Percentiles rank a stretch among this genome's conserved stretches.
Conservation (phyloP, 345 rosid genomes). For the Pelargonium nanum region DNA sequence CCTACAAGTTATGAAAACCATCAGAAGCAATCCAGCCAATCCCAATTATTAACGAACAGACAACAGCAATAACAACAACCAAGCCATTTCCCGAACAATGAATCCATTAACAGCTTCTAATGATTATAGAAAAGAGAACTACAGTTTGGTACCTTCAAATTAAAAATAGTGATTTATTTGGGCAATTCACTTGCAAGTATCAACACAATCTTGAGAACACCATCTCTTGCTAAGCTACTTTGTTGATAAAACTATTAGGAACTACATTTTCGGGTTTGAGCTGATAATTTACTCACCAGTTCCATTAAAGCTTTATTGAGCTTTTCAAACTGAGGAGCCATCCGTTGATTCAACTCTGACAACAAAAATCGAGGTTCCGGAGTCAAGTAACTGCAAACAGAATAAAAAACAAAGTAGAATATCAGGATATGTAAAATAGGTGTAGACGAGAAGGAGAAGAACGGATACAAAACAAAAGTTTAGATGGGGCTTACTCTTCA, state of each 20-base stretch:
- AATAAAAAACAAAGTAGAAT: slow-evolving; percentile 3
- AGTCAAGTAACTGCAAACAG: slow-evolving; percentile 52
- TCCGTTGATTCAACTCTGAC: slow-evolving; percentile 59
- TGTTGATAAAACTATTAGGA: too few relatives aligned
- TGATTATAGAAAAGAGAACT: too few relatives aligned
- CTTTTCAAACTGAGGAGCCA: slow-evolving; percentile 76
- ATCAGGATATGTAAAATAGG: slow-evolving; percentile 4
- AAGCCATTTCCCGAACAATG: not conserved
- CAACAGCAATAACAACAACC: too few relatives aligned
- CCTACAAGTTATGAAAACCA: slow-evolving; percentile 26
- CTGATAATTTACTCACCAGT: slow-evolving; percentile 33
- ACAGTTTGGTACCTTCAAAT: too few relatives aligned
- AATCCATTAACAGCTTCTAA: not conserved
- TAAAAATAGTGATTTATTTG: too few relatives aligned
- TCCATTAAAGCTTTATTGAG: slow-evolving; percentile 74
- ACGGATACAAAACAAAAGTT: not conserved
- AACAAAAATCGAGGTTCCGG: slow-evolving; percentile 63
- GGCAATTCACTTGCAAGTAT: too few relatives aligned
- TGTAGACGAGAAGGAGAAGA: not conserved
- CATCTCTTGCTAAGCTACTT: too few relatives aligned
- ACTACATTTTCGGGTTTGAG: not conserved
- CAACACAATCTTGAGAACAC: too few relatives aligned
- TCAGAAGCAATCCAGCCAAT: not conserved
- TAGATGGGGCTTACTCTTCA: slow-evolving; percentile 38
- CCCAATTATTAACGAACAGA: not conserved